A percentile compares a stretch with the other conserved stretches of the same genome.
phyloP scores from a whole-genome alignment of 257 asterid species.

The Solanum etuberosum region DNA sequence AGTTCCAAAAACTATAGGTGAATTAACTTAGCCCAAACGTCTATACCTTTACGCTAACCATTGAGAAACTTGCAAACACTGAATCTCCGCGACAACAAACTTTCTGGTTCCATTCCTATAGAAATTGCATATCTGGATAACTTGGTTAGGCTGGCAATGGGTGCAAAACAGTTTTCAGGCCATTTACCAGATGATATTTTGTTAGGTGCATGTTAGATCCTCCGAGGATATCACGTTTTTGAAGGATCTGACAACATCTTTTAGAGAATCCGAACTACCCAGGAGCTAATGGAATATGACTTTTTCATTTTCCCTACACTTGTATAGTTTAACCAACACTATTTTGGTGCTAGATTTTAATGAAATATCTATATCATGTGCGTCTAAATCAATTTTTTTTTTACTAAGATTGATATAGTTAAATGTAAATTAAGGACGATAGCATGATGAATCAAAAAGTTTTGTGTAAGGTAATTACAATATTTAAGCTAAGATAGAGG shows the following conservation, averaged over 20 bases:
- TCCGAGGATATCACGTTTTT: not conserved
- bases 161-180: too few relatives aligned
- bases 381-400: too few relatives aligned
- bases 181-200: too few relatives aligned
- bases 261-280: not conserved
- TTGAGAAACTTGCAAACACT: too few relatives aligned
- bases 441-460: not conserved
- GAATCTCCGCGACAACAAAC: too few relatives aligned
- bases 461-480: not conserved
- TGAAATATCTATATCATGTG: not conserved
- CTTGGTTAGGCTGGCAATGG: too few relatives aligned
- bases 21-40: too few relatives aligned
- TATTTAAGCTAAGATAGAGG: not conserved
- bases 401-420: not conserved
- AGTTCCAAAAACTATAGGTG: too few relatives aligned
- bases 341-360: not conserved
- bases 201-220: not conserved
- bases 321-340: not conserved
- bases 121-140: too few relatives aligned
- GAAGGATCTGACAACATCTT: not conserved
- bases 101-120: too few relatives aligned
- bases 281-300: not conserved
- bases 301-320: not conserved
- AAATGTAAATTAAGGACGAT: not conserved
- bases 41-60: too few relatives aligned